A percentile compares a stretch with the other conserved stretches of the same genome.
These are phyloP conservation scores for Nemania sp. DNA, from an alignment of 2,329 filamentous ascomycete species.

Conservation along the genomic window DNA sequence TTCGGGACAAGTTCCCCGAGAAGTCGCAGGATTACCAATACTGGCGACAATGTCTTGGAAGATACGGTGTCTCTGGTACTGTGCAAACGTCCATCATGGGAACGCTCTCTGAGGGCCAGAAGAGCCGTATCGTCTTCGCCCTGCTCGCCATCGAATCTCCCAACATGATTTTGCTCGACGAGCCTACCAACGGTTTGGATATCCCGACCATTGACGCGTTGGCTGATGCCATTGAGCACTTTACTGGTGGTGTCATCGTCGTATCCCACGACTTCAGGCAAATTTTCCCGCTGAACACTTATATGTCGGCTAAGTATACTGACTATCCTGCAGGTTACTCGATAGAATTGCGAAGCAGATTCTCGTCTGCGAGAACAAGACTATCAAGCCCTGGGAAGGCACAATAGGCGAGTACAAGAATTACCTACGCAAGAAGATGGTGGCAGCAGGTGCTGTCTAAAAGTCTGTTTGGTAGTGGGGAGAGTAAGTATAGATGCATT, in stretches of 20 bases:
- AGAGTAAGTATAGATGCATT: slow-evolving; percentile 13
- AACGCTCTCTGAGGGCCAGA: slow-evolving; percentile 95
- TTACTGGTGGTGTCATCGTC: slow-evolving; percentile 93
- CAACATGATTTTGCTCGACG: slow-evolving; percentile 97
- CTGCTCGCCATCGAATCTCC: slow-evolving; percentile 91
- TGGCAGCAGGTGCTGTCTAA: slow-evolving; percentile 83
- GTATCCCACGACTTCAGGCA: slow-evolving; percentile 99
- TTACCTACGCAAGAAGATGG: slow-evolving; percentile 98
- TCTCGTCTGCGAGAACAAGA: slow-evolving; percentile 98
- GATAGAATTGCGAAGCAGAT: slow-evolving; percentile 99
- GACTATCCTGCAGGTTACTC: slow-evolving; percentile 66
- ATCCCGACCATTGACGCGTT: slow-evolving; percentile 98
- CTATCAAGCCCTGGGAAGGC: slow-evolving; percentile 86
- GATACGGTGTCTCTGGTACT: slow-evolving; percentile 91
- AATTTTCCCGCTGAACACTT: slow-evolving; percentile 38
- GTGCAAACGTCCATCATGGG: slow-evolving; percentile 97
- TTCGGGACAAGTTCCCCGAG: slow-evolving; percentile 87
- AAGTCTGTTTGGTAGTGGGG: slow-evolving; percentile 18
- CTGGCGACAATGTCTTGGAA: slow-evolving; percentile 96
- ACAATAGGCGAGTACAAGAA: slow-evolving; percentile 96
- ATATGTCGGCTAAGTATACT: slow-evolving; percentile 21
- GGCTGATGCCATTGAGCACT: slow-evolving; percentile 96
- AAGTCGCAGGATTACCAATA: slow-evolving; percentile 98
- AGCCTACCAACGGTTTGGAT: slow-evolving; percentile 99
- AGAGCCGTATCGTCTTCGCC: slow-evolving; percentile 97